Percentiles rank a stretch among this genome's conserved stretches.
phyloP scores from a whole-genome alignment of 805 yeast genomes.

The Priceomyces melissophilus region DNA sequence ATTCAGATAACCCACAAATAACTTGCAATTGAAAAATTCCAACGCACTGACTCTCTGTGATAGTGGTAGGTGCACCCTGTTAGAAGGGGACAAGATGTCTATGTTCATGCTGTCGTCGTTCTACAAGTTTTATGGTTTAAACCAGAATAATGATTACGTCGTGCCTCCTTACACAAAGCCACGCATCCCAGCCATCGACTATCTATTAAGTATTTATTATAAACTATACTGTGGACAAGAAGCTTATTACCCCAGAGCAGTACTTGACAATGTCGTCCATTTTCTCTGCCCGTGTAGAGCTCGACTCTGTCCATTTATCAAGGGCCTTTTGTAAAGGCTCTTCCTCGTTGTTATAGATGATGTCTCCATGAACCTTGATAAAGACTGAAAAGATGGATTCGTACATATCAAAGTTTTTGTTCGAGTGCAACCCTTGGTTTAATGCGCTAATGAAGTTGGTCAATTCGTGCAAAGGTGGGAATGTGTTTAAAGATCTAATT shows the following conservation, averaged over 20 bases:
- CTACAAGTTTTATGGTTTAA: no score
- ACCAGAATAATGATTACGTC: no score
- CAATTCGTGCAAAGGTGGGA: constrained; percentile 67
- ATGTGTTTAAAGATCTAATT: constrained; percentile 68
- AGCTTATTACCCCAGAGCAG: constrained; percentile 74
- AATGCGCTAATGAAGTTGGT: constrained; percentile 65
- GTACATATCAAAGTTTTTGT: constrained; percentile 67
- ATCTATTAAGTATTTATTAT: not conserved
- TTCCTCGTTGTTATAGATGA: constrained; percentile 44
- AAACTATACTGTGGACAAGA: constrained; percentile 45
- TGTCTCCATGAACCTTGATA: constrained; percentile 79
- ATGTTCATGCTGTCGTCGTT: constrained; percentile 27
- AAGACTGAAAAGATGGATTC: constrained; percentile 79
- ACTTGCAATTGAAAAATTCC: constrained; percentile 12
- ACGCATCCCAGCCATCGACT: not conserved
- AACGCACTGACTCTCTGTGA: constrained; percentile 22
- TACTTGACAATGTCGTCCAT: constrained; percentile 71
- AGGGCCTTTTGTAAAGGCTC: constrained; percentile 45
- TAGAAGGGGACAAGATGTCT: constrained; percentile 36
- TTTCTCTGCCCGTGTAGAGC: constrained; percentile 38
- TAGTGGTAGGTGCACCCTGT: constrained; percentile 27
- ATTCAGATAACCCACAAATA: constrained; percentile 32
- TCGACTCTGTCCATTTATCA: constrained; percentile 45
- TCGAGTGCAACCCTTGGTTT: constrained; percentile 51
- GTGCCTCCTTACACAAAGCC: no score